Evolutionary conservation across 2,329 filamentous ascomycete species (phyloP), one percentile per base, ranked within the genome.

Genomic region (Fusarium sambucinum): DNA sequence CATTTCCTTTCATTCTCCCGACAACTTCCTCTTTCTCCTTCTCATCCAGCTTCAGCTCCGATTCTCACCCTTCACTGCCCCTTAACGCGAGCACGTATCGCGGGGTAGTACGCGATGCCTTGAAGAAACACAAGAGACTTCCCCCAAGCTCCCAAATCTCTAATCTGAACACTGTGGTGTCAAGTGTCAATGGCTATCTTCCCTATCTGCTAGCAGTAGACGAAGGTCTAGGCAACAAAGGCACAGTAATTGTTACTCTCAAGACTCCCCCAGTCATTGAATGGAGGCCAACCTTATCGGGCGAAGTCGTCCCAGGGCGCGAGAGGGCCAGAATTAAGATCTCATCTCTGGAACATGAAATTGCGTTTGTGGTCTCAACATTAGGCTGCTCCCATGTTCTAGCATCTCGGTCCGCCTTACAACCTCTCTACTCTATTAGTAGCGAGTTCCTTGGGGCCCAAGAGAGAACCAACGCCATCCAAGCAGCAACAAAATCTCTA

Each of bases 71-170:
- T 5, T 97, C 95, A 1, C 85, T 99, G 41, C 93, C 94, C 25
- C 87, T 95, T 73, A 87, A 88, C 55, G 90, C 93, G 23, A 94
- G 94, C 70, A 95, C 92, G 11, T 89, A 93, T 75, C 92, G 96
- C 63, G 92, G 92, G 71, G 88, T 97, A 19, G 86, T 97, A 52
- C 90, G 93, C 73, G 90, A 95, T 78, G 87, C 89, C 4, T 85
- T 99, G 63, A 98, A 98, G 81, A 89, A 89, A 72, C 90, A 97
- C 84, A 98, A 97, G 80, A 89, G 93, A 53, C 87, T 97, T n/a
- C 86, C 92, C 6, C 84, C 91, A 11, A 77, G 87, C 12, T 89
- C 92, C 25, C 92, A 93, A 77, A 82, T 88, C 8, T 84, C 89
- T 23, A 89, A 93, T 75, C 85, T 99, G 8, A 84, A 88, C 25